Conservation (phyloP, 148 eudicot genomes). For the Pharnaceum exiguum region DNA sequence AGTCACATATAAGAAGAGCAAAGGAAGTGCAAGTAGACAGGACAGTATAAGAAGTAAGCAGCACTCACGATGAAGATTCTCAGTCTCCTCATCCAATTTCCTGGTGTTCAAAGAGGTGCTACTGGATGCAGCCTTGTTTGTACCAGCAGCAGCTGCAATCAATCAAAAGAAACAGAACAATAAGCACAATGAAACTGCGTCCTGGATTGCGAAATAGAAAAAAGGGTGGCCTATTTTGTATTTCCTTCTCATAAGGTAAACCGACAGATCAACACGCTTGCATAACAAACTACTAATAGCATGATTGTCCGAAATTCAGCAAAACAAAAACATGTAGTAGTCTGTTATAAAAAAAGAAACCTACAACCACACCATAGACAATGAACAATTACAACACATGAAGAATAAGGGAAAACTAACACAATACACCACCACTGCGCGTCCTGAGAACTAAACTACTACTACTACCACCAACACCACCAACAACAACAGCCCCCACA, state of each 20-base stretch:
- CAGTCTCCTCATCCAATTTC: conserved; percentile 97
- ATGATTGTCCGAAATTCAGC: too few relatives aligned
- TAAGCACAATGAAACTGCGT: neutral
- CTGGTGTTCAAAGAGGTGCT: conserved; percentile 89
- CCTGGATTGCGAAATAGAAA: neutral
- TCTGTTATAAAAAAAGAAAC: too few relatives aligned
- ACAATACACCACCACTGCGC: too few relatives aligned
- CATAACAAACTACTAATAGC: too few relatives aligned
- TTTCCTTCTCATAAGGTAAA: too few relatives aligned
- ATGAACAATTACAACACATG: too few relatives aligned
- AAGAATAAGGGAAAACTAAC: too few relatives aligned
- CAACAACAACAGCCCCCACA: neutral
- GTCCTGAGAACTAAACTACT: too few relatives aligned
- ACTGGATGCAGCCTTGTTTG: conserved; percentile 94
- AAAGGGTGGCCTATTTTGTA: too few relatives aligned
- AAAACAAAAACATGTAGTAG: too few relatives aligned
- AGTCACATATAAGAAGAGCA: too few relatives aligned
- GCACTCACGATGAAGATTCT: conserved; percentile 84
- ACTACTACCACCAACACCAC: neutral
- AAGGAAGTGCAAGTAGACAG: neutral
- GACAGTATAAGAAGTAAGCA: neutral
- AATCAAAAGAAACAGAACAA: conserved; percentile 6
- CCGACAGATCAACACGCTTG: too few relatives aligned
- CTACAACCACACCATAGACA: neutral
- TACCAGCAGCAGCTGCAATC: conserved; percentile 73